Conservation (phyloP, 768 basidiomycete genomes). For the Lyophyllum decastes region DNA sequence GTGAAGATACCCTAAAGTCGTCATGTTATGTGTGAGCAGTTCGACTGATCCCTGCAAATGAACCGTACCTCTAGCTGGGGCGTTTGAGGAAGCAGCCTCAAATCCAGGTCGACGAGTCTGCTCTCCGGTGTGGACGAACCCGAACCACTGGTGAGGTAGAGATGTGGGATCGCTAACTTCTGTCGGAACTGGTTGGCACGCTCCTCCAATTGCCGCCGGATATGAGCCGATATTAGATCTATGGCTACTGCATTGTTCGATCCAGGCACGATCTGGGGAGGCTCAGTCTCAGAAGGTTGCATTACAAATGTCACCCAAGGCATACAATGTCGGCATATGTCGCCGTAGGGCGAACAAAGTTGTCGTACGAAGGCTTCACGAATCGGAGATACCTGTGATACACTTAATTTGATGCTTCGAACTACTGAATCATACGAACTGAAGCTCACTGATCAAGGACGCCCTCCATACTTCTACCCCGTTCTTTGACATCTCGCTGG, state of each 20-base stretch:
- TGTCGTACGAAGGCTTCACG: conserved; percentile 94
- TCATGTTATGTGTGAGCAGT: neutral
- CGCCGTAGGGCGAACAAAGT: conserved; percentile 88
- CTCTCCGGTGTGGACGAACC: conserved; percentile 39
- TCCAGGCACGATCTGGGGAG: conserved; percentile 88
- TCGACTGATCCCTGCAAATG: neutral
- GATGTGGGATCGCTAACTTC: conserved; percentile 63
- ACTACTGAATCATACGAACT: neutral
- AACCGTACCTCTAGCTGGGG: conserved; percentile 71
- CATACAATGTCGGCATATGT: conserved; percentile 86
- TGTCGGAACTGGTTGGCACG: conserved; percentile 73
- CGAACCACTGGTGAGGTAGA: conserved; percentile 34
- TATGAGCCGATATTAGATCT: conserved; percentile 90
- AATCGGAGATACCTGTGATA: conserved; percentile 78
- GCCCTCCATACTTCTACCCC: conserved; percentile 83
- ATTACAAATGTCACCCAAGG: conserved; percentile 1
- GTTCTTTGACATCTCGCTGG: conserved; percentile 82
- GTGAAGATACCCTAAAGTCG: conserved; percentile 81
- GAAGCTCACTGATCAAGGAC: conserved; percentile 80
- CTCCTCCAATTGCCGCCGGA: conserved; percentile 80
- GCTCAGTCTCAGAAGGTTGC: neutral
- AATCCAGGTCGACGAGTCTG: conserved; percentile 45
- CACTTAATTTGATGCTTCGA: neutral
- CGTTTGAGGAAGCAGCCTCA: conserved; percentile 75
- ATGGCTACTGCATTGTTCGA: conserved; percentile 88